Base-by-base conservation (phyloP, 1,139 yeast species). In the Yamadazyma taylorii region DNA sequence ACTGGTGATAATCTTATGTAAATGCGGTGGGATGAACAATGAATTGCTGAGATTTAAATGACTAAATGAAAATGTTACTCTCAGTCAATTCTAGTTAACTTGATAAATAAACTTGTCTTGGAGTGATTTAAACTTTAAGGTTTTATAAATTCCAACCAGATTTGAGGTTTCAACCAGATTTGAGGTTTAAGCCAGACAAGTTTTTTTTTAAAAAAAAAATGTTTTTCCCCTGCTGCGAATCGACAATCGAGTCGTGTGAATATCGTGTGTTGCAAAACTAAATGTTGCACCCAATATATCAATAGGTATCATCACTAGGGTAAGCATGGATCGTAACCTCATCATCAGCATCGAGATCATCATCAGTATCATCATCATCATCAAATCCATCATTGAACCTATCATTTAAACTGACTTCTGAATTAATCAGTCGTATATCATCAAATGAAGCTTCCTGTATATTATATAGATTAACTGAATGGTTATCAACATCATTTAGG, bases 391-490 rank as follows among this genome's bases (percentile, higher is more conserved):
- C 22, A 17, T 28, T n/a, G n/a, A n/a, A n/a, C n/a, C n/a, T n/a
- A n/a, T n/a, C 32, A 8, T 29, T 24, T 5, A 29, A 4, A n/a
- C 30, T 27, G 6, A 4, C 21, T 11, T 43, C 51, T 2, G 56
- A 50, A 31, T 44, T 40, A 9, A 55, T 47, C 58, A 53, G 60
- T 5, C 46, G 46, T 9, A 46, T 33, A 32, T 51, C 60, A 37
- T 49, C 49, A 15, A 50, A 36, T 5, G 60, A 52, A 7, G 46
- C 43, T 36, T 58, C 62, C 14, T 47, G 42, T n/a, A 58, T 56
- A 31, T 55, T 50, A 39, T 56, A 56, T 14, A 48, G 32, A 33
- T 48, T 46, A 5, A 48, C 47, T 11, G 51, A 46, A 26, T 45
- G 36, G 15, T 40, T 39, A 17, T 48, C 52, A 5, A 36, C 33